A percentile compares a stretch with the other conserved stretches of the same genome.
These are phyloP conservation scores for Ogataea sp. DNA, from an alignment of 805 yeast species.

Conservation along the genomic window DNA sequence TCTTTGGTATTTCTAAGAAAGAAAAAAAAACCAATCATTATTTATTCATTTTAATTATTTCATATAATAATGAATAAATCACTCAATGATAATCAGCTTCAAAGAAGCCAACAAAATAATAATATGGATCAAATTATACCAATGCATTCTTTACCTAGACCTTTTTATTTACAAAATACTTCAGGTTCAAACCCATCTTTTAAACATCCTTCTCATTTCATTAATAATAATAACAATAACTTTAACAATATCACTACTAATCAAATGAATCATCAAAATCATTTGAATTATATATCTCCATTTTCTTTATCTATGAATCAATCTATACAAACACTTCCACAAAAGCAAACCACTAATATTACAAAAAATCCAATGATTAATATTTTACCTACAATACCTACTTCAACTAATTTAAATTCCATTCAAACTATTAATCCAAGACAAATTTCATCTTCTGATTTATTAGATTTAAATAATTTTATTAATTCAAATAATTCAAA, in stretches of 20 bases:
- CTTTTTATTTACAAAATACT: neutral
- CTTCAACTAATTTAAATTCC: neutral
- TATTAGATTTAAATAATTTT: neutral
- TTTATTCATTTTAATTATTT: too few relatives aligned
- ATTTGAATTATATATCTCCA: too few relatives aligned
- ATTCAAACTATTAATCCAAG: neutral
- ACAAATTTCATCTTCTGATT: neutral
- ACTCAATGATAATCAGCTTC: neutral
- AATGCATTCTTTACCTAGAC: neutral
- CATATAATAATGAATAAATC: neutral
- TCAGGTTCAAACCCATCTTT: neutral
- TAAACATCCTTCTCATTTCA: neutral
- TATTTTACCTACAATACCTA: neutral
- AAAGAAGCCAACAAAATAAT: neutral
- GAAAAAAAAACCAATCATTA: too few relatives aligned
- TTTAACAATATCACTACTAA: too few relatives aligned
- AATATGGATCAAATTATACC: neutral
- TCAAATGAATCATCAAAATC: too few relatives aligned
- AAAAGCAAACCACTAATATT: too few relatives aligned
- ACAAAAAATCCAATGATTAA: too few relatives aligned
- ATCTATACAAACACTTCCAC: too few relatives aligned
- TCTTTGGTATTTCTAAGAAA: too few relatives aligned
- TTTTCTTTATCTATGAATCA: neutral
- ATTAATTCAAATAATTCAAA: neutral
- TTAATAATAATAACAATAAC: too few relatives aligned